Evolutionary conservation across 257 asterid genomes (phyloP), one percentile per base, ranked within the genome.

Genomic region (Prunella vulgaris): DNA sequence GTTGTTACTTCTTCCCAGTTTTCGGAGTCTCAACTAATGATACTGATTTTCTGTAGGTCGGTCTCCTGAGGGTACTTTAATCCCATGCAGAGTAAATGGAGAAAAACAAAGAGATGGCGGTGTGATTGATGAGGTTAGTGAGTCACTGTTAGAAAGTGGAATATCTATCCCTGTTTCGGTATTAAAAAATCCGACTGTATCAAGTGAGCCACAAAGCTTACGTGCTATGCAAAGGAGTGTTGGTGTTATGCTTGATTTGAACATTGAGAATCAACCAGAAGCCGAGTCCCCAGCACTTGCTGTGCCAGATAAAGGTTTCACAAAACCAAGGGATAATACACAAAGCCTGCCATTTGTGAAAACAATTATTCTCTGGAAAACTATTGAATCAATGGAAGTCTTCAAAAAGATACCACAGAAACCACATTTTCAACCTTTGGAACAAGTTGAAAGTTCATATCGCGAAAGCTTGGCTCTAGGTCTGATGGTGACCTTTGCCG

Each of bases 391-490:
- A 27, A 81, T 88, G 95, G 96, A 85, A 42, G 86, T 77, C 59
- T 92, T 92, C 78, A 74, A 49, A 74, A 86, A 66, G 69, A 59
- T 80, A 64, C 98, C 98, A 30, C 98, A 90, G 60, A 86, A 70
- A 40, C 96, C 98, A n/a, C 98, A 92, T 83, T 92, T 92, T 74
- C 67, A 21, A 61, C 93, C 97, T 24, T 66, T 92, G 74, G 71
- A 57, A 48, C 27, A 76, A 7, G 68, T 61, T 18, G 84, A 77
- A 76, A 79, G 89, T 73, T 66, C 78, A 3, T 58, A 28, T 13
- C 93, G 97, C 4, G 98, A 90, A 75, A 95, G 97, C 32, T 65
- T 80, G 68, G 98, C 98, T 57, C 79, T 92, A 52, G 97, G 91
- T 37, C 79, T 8, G 60, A 94, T 89, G 97, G 96, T 89, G 0